phyloP scores from a whole-genome alignment of 2,329 filamentous ascomycete species.

The Pochonia chlamydosporia region DNA sequence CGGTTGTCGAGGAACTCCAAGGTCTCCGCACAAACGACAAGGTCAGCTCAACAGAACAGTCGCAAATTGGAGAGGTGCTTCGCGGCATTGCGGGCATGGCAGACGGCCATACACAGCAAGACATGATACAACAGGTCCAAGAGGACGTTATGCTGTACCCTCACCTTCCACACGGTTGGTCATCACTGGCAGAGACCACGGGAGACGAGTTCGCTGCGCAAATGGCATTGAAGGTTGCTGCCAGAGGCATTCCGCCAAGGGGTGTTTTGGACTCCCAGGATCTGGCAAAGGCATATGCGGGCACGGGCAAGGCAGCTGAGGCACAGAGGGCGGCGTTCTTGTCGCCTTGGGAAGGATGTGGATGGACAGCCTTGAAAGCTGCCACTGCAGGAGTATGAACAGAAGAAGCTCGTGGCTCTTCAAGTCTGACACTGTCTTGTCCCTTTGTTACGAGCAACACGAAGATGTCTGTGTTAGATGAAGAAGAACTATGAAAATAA shows the following conservation, averaged over 20 bases:
- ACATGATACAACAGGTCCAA: slow-evolving; percentile 60
- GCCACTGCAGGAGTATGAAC: slow-evolving; percentile 19
- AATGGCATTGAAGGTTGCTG: slow-evolving; percentile 77
- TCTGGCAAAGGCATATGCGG: slow-evolving; percentile 67
- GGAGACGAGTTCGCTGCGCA: slow-evolving; percentile 54
- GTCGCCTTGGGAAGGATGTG: slow-evolving; percentile 68
- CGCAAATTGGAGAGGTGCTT: slow-evolving; percentile 67
- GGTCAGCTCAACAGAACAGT: slow-evolving; percentile 57
- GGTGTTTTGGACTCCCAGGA: slow-evolving; percentile 64
- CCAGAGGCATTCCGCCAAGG: slow-evolving; percentile 65
- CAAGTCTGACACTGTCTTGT: neutral
- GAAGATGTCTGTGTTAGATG: too few relatives aligned
- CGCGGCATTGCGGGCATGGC: slow-evolving; percentile 63
- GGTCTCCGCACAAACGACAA: slow-evolving; percentile 62
- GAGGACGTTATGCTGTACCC: slow-evolving; percentile 78
- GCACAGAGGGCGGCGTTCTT: slow-evolving; percentile 72
- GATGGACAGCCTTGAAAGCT: slow-evolving; percentile 55
- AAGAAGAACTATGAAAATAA: slow-evolving; percentile 4
- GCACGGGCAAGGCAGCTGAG: slow-evolving; percentile 65
- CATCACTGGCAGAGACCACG: slow-evolving; percentile 58
- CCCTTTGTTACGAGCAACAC: too few relatives aligned
- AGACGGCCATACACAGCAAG: slow-evolving; percentile 40
- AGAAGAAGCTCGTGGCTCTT: neutral
- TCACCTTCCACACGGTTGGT: slow-evolving; percentile 75
- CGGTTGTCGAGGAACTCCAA: slow-evolving; percentile 73